Evolutionary conservation across 1,139 yeast genomes (phyloP), one percentile per base, ranked within the genome.

Genomic region (Torulaspora pretoriensis): DNA sequence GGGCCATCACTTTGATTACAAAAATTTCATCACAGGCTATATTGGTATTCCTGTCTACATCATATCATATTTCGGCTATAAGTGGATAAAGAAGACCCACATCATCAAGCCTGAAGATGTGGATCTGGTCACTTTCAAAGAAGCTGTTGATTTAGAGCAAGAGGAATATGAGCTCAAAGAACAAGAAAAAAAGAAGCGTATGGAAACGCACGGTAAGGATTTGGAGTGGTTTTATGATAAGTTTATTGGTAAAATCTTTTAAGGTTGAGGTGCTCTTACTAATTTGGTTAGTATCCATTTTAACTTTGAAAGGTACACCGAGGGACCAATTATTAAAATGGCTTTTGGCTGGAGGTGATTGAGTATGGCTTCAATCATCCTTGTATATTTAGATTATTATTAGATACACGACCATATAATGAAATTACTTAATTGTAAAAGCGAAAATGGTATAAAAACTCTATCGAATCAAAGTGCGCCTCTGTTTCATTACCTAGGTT

Each of bases 1-100:
- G 56, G 67, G 68, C 43, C 60, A 67, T 43, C 63, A 62, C 2
- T 81, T 81, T 64, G 77, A 73, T 60, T 80, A 75, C 68, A 79
- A 74, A 68, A 68, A 71, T 27, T 83, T 84, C 59, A 81, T 84
- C 58, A 83, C 92, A 32, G 89, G 90, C 39, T 84, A 84, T 69
- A 81, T 84, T 60, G 86, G 86, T 40, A 72, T 84, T 46, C 92
- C 92, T 26, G 78, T 82, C 23, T 84, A 75, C 56, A 42, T 81
- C 33, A 63, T 77, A 40, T 69, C 77, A 54, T 74, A 69, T 54
- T 58, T 75, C 49, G 87, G 83, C 7, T 82, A 80, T 71, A 83
- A 82, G 66, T 8, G 81, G 36, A 56, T 68, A 52, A 65, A 68
- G 65, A 80, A 74, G 64, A 74, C 87, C 30, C 74, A 71, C 57